Conservation (phyloP, 148 eudicot species). For the Rhododendron kiyosumense region DNA sequence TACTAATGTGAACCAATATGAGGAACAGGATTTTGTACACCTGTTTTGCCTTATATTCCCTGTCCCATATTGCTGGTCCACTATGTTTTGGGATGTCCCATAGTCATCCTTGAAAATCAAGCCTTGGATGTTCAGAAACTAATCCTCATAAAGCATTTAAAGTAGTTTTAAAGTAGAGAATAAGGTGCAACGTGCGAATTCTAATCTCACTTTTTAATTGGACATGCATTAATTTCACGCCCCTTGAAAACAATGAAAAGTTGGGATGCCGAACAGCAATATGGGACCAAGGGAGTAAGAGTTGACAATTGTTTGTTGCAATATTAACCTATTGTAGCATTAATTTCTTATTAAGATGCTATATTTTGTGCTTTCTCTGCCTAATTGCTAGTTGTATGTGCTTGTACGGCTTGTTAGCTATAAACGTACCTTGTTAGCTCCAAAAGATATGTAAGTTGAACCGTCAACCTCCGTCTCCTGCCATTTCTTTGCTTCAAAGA, state of each 20-base stretch:
- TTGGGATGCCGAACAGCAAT: background rate
- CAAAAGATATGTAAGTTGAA: background rate
- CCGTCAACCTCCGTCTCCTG: background rate
- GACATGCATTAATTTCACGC: background rate
- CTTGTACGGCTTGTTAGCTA: background rate
- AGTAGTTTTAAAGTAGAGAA: background rate
- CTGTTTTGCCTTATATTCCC: background rate
- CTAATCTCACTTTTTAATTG: background rate
- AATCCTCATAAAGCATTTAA: background rate
- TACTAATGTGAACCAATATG: background rate
- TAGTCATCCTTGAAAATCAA: too few species aligned
- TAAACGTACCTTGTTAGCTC: background rate
- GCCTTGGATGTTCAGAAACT: background rate
- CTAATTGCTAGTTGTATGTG: background rate
- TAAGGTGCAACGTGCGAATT: background rate
- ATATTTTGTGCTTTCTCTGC: background rate
- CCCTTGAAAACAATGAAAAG: background rate
- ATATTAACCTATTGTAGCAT: background rate
- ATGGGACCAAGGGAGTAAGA: background rate
- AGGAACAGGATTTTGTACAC: background rate
- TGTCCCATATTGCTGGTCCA: background rate
- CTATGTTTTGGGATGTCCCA: too few species aligned
- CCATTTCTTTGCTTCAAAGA: background rate
- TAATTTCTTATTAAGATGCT: background rate
- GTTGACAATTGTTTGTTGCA: background rate